A percentile compares a stretch with the other conserved stretches of the same genome.
Evolutionary conservation across 2,329 filamentous ascomycete genomes (phyloP).

Genomic region (Cadophora sp.): DNA sequence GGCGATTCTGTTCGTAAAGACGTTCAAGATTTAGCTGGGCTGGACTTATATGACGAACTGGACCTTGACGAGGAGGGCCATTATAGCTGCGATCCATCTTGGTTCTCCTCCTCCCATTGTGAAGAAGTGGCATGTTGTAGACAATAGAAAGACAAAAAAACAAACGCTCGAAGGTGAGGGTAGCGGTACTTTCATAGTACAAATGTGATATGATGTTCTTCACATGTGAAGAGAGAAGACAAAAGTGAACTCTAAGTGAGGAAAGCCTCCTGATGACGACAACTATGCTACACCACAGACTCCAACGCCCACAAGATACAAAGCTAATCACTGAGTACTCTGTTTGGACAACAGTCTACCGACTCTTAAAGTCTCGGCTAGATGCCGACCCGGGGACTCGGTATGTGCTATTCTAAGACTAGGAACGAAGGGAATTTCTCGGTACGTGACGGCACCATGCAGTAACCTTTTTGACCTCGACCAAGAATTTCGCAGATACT

Average conservation of each 20-base stretch:
- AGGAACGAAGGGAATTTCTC: neutral
- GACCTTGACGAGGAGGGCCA: conserved; percentile 44
- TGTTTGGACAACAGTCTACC: conserved; percentile 33
- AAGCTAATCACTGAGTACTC: conserved; percentile 22
- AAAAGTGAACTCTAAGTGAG: neutral
- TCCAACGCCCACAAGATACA: conserved; percentile 16
- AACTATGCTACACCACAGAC: conserved; percentile 2
- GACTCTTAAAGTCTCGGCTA: conserved; percentile 31
- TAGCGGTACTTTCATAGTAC: neutral
- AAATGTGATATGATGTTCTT: neutral
- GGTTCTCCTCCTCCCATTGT: conserved; percentile 41
- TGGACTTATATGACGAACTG: conserved; percentile 55
- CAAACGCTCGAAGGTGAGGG: neutral
- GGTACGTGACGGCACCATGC: conserved; percentile 15
- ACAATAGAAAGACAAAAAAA: conserved; percentile 13
- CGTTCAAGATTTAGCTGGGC: conserved; percentile 69
- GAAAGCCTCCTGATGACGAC: conserved; percentile 2
- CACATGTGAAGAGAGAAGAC: conserved; percentile 3
- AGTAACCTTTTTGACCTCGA: conserved; percentile 3
- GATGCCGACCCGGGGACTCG: conserved; percentile 31
- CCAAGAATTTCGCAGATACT: conserved; percentile 24
- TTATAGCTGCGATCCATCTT: conserved; percentile 41
- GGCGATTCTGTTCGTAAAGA: conserved; percentile 66
- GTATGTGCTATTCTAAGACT: conserved; percentile 21
- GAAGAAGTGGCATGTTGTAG: conserved; percentile 38